Evolutionary conservation across 1,284 basidiomycete species (phyloP), one percentile per base, ranked within the genome.

Genomic region (Apiotrichum sp.): DNA sequence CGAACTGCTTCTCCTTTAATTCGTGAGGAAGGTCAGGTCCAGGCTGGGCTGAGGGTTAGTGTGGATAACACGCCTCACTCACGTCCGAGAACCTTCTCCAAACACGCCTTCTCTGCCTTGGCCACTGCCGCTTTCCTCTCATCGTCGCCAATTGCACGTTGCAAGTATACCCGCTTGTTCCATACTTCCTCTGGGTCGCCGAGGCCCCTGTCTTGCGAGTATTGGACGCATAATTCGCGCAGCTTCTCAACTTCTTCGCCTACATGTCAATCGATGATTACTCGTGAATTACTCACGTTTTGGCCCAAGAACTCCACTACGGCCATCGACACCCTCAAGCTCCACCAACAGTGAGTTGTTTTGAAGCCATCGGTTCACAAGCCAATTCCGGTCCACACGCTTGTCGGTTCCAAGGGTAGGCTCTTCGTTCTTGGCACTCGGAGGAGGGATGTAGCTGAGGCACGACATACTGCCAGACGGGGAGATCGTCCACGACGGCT

Each of bases 181-280:
- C 62, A 64, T 40, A 52, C 34, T 14, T 57, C 57, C 4, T 62
- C 59, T 7, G 62, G 53, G 41, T 64, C 53, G 35, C 62, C 62
- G 3, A 62, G 46, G 13, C 59, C 62, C 29, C 59, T 57, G 48
- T 62, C 55, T 13, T 51, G 38, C 14, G 49, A 29, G 31, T 54
- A 59, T 3, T 34, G 29, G 10, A 34, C 33, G 44, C 62, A 63
- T n/a, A 46, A 44, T 6, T 42, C 42, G 4, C 55, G 51, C 2
- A 62, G 16, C 5, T 33, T 48, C 2, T 43, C 51, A 1, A 58
- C 45, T 14, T 60, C 54, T n/a, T 53, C 49, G 6, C 55, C 55
- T 55, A 52, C 6, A 10, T 1, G 16, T 14, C 22, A 34, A 14
- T 10, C 2, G 31, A 11, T 2, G 35, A 36, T 5, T 22, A 1